Conservation (phyloP, 2,329 filamentous ascomycete genomes). For the Neofusicoccum cordaticola region DNA sequence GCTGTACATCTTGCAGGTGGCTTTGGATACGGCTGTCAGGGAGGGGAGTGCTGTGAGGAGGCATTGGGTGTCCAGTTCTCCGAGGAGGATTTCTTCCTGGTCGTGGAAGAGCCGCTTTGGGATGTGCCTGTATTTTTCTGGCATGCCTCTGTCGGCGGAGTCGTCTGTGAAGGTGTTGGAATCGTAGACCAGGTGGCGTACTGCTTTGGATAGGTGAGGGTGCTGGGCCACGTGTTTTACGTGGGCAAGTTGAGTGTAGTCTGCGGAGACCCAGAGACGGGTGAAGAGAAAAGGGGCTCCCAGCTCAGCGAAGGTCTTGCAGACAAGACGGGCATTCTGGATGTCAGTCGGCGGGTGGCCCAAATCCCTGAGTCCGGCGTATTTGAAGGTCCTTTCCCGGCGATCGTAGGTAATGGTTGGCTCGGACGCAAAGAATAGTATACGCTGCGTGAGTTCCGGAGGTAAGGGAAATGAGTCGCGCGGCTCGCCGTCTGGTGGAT, state of each 20-base stretch:
- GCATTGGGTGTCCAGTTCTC: not conserved
- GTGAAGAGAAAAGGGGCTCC: not conserved
- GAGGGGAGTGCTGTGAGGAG: not conserved
- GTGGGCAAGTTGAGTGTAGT: not conserved
- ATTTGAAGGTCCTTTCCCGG: not conserved
- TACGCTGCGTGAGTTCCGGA: not conserved
- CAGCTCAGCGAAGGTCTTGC: not conserved
- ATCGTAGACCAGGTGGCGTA: slow-evolving; percentile 8
- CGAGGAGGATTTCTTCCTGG: not conserved
- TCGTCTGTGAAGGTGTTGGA: not conserved
- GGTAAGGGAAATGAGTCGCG: not conserved
- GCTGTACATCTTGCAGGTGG: not conserved
- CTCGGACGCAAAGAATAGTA: not conserved
- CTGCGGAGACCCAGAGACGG: not conserved
- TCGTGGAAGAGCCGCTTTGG: not conserved
- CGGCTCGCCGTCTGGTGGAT: not conserved
- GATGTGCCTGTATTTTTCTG: not conserved
- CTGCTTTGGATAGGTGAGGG: not conserved
- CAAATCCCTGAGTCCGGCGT: not conserved
- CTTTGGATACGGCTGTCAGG: not conserved
- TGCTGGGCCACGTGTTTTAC: not conserved
- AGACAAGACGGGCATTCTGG: not conserved
- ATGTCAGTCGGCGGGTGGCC: not conserved
- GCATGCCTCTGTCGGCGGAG: not conserved
- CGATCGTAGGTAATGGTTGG: not conserved